Base-by-base conservation (phyloP, 1,284 basidiomycete species). In the Chondrostereum purpureum region DNA sequence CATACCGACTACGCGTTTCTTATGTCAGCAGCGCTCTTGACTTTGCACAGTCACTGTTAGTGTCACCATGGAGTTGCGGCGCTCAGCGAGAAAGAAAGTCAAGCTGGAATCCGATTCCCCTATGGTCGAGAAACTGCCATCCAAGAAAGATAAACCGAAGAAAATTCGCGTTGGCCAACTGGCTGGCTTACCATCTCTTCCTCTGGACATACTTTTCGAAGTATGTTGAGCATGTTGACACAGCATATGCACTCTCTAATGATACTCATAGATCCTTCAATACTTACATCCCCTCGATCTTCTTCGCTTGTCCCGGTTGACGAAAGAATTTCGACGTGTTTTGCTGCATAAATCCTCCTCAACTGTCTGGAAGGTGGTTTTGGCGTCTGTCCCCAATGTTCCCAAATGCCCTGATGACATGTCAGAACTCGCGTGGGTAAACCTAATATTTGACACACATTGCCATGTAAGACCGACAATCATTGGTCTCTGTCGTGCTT, bases 171-270 rank as follows among this genome's bases (percentile, higher is more conserved):
- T n/a, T n/a, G 33, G 23, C n/a, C 42, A 58, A 41, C 58, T 72
- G 11, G 60, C 62, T 0, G 59, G 50, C 45, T 58, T 75, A 43
- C 60, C 64, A 45, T 57, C 63, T 37, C 55, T 74, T 57, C 73
- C 73, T 6, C 56, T 75, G 48, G 73, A 77, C 52, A 54, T 75
- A 43, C 58, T 75, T 33, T 72, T 68, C 45, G 73, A 77, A 65
- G 72, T 72, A 44, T 36, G 52, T 33, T 34, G 16, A 14, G 8
- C 40, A 33, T n/a, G n/a, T n/a, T n/a, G n/a, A n/a, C n/a, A n/a
- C n/a, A n/a, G n/a, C n/a, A n/a, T n/a, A n/a, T n/a, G n/a, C n/a
- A n/a, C n/a, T n/a, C n/a, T n/a, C n/a, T n/a, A n/a, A n/a, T n/a
- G n/a, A n/a, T n/a, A n/a, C n/a, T n/a, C n/a, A n/a, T n/a, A 61